These are phyloP conservation scores for Pyrenophora seminiperda DNA, from an alignment of 2,329 filamentous ascomycete species.

Conservation along the genomic window DNA sequence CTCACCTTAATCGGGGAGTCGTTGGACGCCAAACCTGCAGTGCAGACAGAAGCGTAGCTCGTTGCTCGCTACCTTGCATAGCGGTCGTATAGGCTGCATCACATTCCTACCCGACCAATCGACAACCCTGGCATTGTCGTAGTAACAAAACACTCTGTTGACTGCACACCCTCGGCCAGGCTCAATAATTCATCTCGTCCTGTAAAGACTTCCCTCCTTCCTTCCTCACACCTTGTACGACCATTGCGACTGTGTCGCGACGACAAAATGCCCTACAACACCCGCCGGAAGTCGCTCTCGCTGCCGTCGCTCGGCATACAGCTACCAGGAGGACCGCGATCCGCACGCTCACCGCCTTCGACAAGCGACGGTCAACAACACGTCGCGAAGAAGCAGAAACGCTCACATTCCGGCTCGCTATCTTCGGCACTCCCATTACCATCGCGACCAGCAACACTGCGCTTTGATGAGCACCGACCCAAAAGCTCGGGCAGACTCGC, in stretches of 20 bases:
- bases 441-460: slow-evolving; percentile 52
- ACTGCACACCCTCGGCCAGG: slow-evolving; percentile 32
- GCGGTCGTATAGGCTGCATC: slow-evolving; percentile 39
- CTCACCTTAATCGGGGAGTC: slow-evolving; percentile 21
- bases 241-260: slow-evolving; percentile 16
- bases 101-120: slow-evolving; percentile 46
- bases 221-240: slow-evolving; percentile 9
- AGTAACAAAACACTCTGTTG: slow-evolving; percentile 39
- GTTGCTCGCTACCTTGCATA: slow-evolving; percentile 44
- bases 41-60: slow-evolving; percentile 39
- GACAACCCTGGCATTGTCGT: slow-evolving; percentile 36
- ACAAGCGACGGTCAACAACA: slow-evolving; percentile 61
- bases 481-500: slow-evolving; percentile 53
- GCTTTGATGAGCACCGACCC: slow-evolving; percentile 54
- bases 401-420: slow-evolving; percentile 66
- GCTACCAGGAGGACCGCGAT: slow-evolving; percentile 62
- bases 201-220: slow-evolving; percentile 6
- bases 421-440: slow-evolving; percentile 52
- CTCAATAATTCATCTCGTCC: slow-evolving; percentile 32
- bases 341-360: slow-evolving; percentile 60
- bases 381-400: slow-evolving; percentile 69
- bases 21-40: slow-evolving; percentile 17
- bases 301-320: slow-evolving; percentile 92
- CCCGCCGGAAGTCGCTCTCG: slow-evolving; percentile 92
- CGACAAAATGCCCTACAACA: slow-evolving; percentile 85